Conservation (phyloP, 1,139 yeast genomes). For the Lodderomyces pseudojiufengensis region DNA sequence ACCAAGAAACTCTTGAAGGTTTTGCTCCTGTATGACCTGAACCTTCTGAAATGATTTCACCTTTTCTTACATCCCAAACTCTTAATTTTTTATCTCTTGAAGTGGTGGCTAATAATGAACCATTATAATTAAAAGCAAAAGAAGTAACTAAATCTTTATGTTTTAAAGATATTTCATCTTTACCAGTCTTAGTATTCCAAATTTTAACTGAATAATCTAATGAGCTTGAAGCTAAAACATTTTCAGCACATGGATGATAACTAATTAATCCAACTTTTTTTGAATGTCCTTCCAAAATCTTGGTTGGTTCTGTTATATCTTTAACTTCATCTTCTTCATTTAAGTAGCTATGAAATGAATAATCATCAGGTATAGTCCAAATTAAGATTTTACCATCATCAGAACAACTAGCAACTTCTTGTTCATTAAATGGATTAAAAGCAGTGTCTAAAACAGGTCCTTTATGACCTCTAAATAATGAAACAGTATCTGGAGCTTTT, state of each 20-base stretch:
- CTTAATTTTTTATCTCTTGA: constrained; percentile 90
- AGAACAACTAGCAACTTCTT: constrained; percentile 75
- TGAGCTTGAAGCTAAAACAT: constrained; percentile 85
- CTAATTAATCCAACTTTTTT: constrained; percentile 92
- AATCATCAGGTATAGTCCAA: constrained; percentile 84
- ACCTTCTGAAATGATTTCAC: constrained; percentile 75
- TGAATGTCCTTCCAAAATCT: constrained; percentile 75
- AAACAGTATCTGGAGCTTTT: constrained; percentile 91
- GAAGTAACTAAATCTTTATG: constrained; percentile 91
- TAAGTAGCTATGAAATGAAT: constrained; percentile 59
- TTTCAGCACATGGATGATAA: constrained; percentile 84
- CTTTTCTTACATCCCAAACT: constrained; percentile 84
- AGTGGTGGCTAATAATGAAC: constrained; percentile 80
- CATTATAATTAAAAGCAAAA: constrained; percentile 85
- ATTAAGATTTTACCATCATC: constrained; percentile 87
- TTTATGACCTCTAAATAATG: constrained; percentile 91
- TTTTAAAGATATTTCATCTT: constrained; percentile 65
- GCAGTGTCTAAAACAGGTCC: constrained; percentile 94
- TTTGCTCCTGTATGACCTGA: constrained; percentile 92
- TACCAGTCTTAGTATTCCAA: constrained; percentile 82
- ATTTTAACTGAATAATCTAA: constrained; percentile 86
- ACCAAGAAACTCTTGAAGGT: constrained; percentile 82
- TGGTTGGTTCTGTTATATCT: constrained; percentile 66
- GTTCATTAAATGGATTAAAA: constrained; percentile 83
- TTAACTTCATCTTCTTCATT: constrained; percentile 61